Conservation (phyloP, 768 basidiomycete species). For the Lentinula guzmanii region DNA sequence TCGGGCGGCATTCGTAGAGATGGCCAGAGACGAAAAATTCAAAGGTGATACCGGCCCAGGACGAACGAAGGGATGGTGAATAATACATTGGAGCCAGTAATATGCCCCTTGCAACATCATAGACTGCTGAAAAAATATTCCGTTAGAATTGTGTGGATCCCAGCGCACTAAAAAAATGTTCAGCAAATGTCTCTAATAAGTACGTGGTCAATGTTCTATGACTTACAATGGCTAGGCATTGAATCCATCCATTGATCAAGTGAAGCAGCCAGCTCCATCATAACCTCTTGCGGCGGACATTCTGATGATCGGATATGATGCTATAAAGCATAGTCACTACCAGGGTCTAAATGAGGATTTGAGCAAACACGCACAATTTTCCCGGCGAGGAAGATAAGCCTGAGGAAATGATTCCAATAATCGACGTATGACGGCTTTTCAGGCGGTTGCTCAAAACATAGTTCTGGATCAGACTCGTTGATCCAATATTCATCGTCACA, state of each 20-base stretch:
- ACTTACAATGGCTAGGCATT: conserved; percentile 50
- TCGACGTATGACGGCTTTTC: conserved; percentile 39
- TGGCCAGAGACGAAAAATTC: conserved; percentile 28
- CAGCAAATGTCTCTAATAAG: conserved; percentile 1
- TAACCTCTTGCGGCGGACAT: conserved; percentile 38
- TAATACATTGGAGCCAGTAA: conserved; percentile 36
- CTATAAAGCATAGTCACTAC: neutral
- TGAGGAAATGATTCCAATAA: conserved; percentile 39
- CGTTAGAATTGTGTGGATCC: conserved; percentile 18
- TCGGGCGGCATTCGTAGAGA: conserved; percentile 33
- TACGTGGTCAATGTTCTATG: neutral
- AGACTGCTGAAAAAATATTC: conserved; percentile 29
- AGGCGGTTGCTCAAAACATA: conserved; percentile 48
- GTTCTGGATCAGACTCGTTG: conserved; percentile 29
- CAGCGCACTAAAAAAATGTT: conserved; percentile 12
- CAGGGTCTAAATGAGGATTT: conserved; percentile 32
- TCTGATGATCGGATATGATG: neutral
- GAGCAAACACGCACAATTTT: conserved; percentile 45
- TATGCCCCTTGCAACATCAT: conserved; percentile 32
- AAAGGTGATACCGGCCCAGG: neutral
- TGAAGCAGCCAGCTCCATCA: conserved; percentile 57
- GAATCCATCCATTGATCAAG: conserved; percentile 57
- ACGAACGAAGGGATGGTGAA: conserved; percentile 42
- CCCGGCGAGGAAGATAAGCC: conserved; percentile 44
- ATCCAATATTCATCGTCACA: conserved; percentile 69